Evolutionary conservation across 1,284 basidiomycete genomes (phyloP).

Genomic region (Prillingera fragicola): DNA sequence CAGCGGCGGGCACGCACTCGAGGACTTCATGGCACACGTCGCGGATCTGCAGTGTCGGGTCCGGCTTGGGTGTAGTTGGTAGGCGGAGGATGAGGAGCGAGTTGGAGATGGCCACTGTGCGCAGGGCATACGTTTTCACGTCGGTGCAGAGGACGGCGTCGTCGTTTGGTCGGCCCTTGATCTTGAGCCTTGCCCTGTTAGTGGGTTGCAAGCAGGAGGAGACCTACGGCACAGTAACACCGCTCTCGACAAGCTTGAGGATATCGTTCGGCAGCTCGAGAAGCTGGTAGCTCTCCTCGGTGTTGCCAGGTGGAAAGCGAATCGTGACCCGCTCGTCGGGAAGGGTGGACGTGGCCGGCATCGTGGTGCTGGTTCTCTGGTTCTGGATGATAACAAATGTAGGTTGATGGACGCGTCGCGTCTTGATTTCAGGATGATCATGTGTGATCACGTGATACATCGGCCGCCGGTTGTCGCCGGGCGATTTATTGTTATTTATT

Average conservation of each 20-base stretch:
- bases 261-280: conserved; percentile 47
- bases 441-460: no score
- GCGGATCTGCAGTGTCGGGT: conserved; percentile 34
- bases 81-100: conserved; percentile 68
- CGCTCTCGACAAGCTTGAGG: conserved; percentile 39
- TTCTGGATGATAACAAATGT: no score
- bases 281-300: conserved; percentile 42
- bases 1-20: conserved; percentile 66
- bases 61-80: neutral
- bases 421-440: no score
- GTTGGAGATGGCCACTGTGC: conserved; percentile 79
- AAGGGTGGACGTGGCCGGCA: conserved; percentile 8
- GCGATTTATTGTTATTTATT: no score
- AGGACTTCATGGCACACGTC: conserved; percentile 62
- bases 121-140: conserved; percentile 69
- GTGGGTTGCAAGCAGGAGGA: neutral
- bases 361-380: neutral
- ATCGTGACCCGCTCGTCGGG: conserved; percentile 18
- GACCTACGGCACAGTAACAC: conserved; percentile 34
- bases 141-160: conserved; percentile 82
- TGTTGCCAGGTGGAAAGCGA: conserved; percentile 20
- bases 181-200: conserved; percentile 55
- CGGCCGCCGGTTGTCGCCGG: no score
- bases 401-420: neutral
- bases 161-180: conserved; percentile 73